These are phyloP conservation scores for Pichia nakasei DNA, from an alignment of 805 yeast genomes.

Conservation along the genomic window DNA sequence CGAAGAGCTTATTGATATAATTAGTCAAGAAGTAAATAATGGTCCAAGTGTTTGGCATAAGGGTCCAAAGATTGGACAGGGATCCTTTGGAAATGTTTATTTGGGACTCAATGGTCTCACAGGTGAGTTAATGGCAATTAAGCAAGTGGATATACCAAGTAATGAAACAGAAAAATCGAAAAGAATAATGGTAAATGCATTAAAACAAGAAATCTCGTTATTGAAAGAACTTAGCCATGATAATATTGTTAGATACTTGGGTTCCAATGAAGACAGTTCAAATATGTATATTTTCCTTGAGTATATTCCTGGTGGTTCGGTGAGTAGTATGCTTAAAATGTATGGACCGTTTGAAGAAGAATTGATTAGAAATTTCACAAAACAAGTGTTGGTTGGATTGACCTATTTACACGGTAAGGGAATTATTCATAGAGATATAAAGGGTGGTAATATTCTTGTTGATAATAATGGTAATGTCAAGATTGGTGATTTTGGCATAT, in stretches of 20 bases:
- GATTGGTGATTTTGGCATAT: conserved; percentile 60
- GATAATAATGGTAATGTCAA: conserved; percentile 55
- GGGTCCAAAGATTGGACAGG: conserved; percentile 90
- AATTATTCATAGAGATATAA: conserved; percentile 55
- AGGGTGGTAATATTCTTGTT: conserved; percentile 55
- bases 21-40: conserved; percentile 31
- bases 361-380: conserved; percentile 42
- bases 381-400: conserved; percentile 49
- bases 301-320: conserved; percentile 41
- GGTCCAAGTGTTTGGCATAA: conserved; percentile 84
- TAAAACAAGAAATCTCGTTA: conserved; percentile 73
- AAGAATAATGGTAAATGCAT: conserved; percentile 58
- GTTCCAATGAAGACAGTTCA: conserved; percentile 69
- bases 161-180: conserved; percentile 25
- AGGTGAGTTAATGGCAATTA: conserved; percentile 96
- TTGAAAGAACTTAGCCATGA: conserved; percentile 78
- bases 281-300: conserved; percentile 65
- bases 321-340: conserved; percentile 45
- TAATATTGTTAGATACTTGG: conserved; percentile 86
- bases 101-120: conserved; percentile 86
- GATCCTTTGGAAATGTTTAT: conserved; percentile 90
- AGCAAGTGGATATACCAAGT: conserved; percentile 70
- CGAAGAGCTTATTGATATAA: conserved; percentile 27
- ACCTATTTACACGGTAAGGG: conserved; percentile 48
- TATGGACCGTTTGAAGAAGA: conserved; percentile 60